These are phyloP conservation scores for Gossypium schwendimanii DNA, from an alignment of 441 rosid species.

Conservation along the genomic window DNA sequence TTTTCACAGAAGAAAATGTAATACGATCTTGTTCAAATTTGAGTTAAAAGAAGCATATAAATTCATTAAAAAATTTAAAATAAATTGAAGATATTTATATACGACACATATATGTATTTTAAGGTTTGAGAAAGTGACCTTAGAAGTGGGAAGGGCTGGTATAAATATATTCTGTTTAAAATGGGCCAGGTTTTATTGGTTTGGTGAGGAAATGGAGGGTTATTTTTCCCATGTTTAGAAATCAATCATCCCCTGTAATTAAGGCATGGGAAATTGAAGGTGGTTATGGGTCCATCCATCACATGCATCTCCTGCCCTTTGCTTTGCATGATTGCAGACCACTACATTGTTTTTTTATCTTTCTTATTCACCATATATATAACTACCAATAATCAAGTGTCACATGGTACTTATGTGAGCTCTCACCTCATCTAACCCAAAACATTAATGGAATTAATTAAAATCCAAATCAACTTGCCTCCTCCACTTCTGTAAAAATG, in stretches of 20 bases:
- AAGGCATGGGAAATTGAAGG: slow-evolving; percentile 17
- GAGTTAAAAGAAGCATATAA: no score
- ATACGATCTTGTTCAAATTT: no score
- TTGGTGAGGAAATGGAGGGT: no score
- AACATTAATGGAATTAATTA: slow-evolving; percentile 2
- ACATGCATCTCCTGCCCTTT: slow-evolving; percentile 18
- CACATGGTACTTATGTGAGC: neutral
- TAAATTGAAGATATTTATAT: no score
- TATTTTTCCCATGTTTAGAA: neutral
- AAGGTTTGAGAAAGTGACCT: no score
- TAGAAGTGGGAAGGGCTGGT: no score
- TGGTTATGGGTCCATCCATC: slow-evolving; percentile 16
- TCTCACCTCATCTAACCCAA: slow-evolving; percentile 6
- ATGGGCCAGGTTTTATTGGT: no score
- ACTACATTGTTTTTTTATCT: neutral
- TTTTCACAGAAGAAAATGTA: no score
- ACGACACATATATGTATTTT: no score
- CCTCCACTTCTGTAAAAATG: neutral
- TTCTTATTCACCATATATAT: neutral
- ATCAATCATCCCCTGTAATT: slow-evolving; percentile 3
- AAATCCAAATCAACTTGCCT: neutral
- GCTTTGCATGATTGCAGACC: slow-evolving; percentile 13
- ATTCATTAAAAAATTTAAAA: no score
- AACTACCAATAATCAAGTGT: neutral
- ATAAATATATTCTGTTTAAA: no score